Conservation (phyloP, 192 early-diverging fungal genomes). For the Umbelopsis sp. region DNA sequence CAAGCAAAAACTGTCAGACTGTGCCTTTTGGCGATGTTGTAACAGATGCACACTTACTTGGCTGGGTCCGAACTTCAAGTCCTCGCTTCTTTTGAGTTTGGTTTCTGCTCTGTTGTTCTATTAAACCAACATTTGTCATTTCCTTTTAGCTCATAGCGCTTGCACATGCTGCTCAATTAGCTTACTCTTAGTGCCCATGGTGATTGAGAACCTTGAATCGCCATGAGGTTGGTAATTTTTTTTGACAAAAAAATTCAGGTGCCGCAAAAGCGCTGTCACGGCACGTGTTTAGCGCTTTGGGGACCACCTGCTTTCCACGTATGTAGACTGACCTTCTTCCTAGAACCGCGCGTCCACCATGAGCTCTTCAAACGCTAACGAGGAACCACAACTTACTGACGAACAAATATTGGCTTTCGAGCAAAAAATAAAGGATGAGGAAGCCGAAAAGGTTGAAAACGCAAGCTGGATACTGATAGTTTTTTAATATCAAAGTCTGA, state of each 20-base stretch:
- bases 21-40: neutral
- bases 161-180: too few relatives aligned
- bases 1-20: too few relatives aligned
- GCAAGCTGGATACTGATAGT: neutral
- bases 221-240: neutral
- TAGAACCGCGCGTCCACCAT: constrained; percentile 11
- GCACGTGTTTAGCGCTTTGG: neutral
- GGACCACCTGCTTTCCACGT: neutral
- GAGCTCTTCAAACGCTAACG: constrained; percentile 1
- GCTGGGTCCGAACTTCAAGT: constrained; percentile 20
- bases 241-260: constrained; percentile 5
- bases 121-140: neutral
- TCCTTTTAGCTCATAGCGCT: too few relatives aligned
- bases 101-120: constrained; percentile 2
- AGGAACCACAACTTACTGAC: constrained; percentile 38
- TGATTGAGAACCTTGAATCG: neutral
- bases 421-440: constrained; percentile 59
- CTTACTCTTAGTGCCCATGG: constrained; percentile 16
- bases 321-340: neutral
- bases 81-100: constrained; percentile 3
- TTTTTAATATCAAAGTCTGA: neutral
- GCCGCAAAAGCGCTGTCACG: constrained; percentile 10
- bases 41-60: constrained; percentile 4
- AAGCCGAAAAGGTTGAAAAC: constrained; percentile 47
- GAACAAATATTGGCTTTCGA: constrained; percentile 48